A percentile compares a stretch with the other conserved stretches of the same genome.
These are phyloP conservation scores for Aureobasidium melanogenum DNA, from an alignment of 2,329 filamentous ascomycete genomes.

Conservation along the genomic window DNA sequence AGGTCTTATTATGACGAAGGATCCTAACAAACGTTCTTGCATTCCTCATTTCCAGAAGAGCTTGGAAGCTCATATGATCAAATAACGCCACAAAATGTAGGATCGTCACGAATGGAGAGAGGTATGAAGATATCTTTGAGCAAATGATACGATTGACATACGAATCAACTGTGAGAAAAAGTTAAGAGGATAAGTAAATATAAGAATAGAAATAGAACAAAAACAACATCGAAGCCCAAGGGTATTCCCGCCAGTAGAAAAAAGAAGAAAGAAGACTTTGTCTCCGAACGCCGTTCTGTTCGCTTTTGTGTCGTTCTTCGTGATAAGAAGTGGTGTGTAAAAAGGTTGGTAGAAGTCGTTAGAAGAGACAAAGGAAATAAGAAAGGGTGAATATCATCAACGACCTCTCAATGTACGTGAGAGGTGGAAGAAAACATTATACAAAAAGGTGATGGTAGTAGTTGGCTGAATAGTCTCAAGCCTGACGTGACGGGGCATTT, in stretches of 20 bases:
- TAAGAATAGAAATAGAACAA: background rate
- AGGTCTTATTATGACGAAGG: background rate
- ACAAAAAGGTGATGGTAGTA: background rate
- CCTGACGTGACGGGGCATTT: constrained; percentile 3
- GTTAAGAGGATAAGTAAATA: background rate
- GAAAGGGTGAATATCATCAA: background rate
- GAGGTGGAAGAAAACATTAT: constrained; percentile 3
- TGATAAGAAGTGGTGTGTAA: background rate
- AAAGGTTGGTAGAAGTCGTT: background rate
- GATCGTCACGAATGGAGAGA: background rate
- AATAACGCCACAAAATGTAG: background rate
- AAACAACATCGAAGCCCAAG: background rate
- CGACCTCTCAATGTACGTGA: background rate
- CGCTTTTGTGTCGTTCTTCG: background rate
- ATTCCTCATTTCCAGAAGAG: background rate
- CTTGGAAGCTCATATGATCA: background rate
- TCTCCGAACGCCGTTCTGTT: background rate
- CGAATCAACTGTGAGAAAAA: background rate
- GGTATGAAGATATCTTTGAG: background rate
- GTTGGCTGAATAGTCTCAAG: background rate
- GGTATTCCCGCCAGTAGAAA: background rate
- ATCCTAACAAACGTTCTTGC: background rate
- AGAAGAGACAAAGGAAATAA: background rate
- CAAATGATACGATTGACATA: background rate
- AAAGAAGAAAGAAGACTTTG: background rate